Percentiles rank a stretch among this genome's conserved stretches.
Evolutionary conservation across 1,139 yeast genomes (phyloP).

Genomic region (Protomyces arabidopsidicola): DNA sequence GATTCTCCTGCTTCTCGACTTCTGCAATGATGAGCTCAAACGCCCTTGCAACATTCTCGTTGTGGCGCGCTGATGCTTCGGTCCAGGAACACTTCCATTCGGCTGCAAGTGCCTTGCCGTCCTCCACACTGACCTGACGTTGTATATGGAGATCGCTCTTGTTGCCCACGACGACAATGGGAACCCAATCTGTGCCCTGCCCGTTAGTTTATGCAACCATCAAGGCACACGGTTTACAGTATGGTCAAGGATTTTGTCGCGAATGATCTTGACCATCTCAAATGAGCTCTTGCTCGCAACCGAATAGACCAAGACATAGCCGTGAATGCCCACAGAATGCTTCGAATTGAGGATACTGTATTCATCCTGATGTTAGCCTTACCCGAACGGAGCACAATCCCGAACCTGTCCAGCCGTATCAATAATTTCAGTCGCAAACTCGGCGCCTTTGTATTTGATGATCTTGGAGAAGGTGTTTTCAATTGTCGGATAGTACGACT

Average conservation of each 20-base stretch:
- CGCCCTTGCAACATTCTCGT: constrained; percentile 57
- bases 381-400: constrained; percentile 34
- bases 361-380: constrained; percentile 51
- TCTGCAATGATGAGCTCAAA: constrained; percentile 65
- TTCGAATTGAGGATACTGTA: constrained; percentile 78
- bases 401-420: constrained; percentile 77
- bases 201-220: neutral
- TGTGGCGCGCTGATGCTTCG: constrained; percentile 79
- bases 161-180: constrained; percentile 80
- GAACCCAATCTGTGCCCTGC: constrained; percentile 62
- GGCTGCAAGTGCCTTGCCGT: constrained; percentile 61
- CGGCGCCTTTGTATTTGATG: constrained; percentile 65
- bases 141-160: constrained; percentile 54
- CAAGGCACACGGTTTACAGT: constrained; percentile 37
- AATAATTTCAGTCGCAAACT: constrained; percentile 76
- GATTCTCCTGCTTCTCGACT: constrained; percentile 60
- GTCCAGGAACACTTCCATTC: constrained; percentile 61
- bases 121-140: constrained; percentile 56
- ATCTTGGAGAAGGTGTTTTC: constrained; percentile 81
- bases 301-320: constrained; percentile 75
- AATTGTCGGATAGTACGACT: constrained; percentile 85
- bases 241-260: constrained; percentile 77
- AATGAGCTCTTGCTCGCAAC: constrained; percentile 76
- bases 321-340: constrained; percentile 78
- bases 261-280: constrained; percentile 67